A percentile compares a stretch with the other conserved stretches of the same genome.
phyloP scores from a whole-genome alignment of 2,329 filamentous ascomycete genomes.

The Orbilia blumenaviensis region DNA sequence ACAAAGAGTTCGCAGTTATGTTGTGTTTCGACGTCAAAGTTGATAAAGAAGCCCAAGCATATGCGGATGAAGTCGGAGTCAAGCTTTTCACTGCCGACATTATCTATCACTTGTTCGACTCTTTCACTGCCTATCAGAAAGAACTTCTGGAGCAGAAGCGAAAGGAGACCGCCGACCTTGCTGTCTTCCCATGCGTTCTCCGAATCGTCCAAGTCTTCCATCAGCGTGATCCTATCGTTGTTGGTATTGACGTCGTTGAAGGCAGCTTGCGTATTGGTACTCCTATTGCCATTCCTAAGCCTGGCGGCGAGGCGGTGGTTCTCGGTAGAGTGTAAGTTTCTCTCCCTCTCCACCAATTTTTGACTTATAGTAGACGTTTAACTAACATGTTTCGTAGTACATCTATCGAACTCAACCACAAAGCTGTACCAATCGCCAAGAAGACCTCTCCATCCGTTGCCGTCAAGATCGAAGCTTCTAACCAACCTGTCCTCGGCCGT shows the following conservation, averaged over 20 bases:
- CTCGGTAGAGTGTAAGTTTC: slow-evolving; percentile 87
- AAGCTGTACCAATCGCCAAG: slow-evolving; percentile 89
- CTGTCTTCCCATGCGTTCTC: slow-evolving; percentile 95
- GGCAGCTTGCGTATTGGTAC: slow-evolving; percentile 87
- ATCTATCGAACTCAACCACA: slow-evolving; percentile 97
- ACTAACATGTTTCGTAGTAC: slow-evolving; percentile 68
- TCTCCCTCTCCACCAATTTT: slow-evolving; percentile 9
- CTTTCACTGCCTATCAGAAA: slow-evolving; percentile 94
- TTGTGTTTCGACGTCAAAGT: slow-evolving; percentile 99
- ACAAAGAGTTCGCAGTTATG: slow-evolving; percentile 77
- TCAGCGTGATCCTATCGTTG: slow-evolving; percentile 93
- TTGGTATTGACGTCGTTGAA: slow-evolving; percentile 95
- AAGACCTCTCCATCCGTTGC: slow-evolving; percentile 97
- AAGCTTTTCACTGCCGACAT: slow-evolving; percentile 99
- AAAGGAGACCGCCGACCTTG: slow-evolving; percentile 92
- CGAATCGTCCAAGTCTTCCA: slow-evolving; percentile 94
- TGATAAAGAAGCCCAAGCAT: slow-evolving; percentile 90
- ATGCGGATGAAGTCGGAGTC: slow-evolving; percentile 92
- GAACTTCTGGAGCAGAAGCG: slow-evolving; percentile 88
- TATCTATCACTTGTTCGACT: slow-evolving; percentile 97
- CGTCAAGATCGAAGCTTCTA: slow-evolving; percentile 92
- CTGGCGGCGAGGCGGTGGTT: slow-evolving; percentile 82
- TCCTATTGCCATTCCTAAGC: slow-evolving; percentile 86
- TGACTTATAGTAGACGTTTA: slow-evolving; percentile 4
- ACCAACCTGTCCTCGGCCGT: slow-evolving; percentile 92